Evolutionary conservation across 2,329 filamentous ascomycete species (phyloP).

Genomic region (Apiospora kogelbergensis): DNA sequence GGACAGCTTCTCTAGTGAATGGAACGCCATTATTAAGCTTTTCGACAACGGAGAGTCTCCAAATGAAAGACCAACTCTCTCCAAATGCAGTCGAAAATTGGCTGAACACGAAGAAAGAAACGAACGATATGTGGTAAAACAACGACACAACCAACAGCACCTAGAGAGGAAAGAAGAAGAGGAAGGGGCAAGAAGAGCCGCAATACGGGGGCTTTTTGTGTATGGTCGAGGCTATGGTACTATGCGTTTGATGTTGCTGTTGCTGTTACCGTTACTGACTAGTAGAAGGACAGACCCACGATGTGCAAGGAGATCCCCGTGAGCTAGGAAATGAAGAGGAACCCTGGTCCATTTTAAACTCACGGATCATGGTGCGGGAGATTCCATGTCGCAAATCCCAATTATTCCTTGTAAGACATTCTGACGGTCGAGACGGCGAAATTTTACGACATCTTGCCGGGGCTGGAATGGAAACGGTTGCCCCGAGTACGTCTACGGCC

Average conservation of each 20-base stretch:
- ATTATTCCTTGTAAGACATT: background rate
- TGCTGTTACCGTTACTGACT: background rate
- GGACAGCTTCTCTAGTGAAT: slow-evolving; percentile 6
- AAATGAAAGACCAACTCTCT: background rate
- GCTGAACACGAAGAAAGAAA: background rate
- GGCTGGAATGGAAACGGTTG: background rate
- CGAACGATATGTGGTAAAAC: background rate
- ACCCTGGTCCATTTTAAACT: background rate
- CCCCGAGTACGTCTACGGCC: background rate
- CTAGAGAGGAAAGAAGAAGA: background rate
- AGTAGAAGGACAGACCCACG: background rate
- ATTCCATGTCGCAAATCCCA: slow-evolving; percentile 6
- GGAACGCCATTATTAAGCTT: slow-evolving; percentile 6
- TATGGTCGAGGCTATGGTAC: background rate
- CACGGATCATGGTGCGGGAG: background rate
- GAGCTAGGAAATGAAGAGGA: background rate
- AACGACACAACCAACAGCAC: background rate
- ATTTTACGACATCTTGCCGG: background rate
- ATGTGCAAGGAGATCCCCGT: slow-evolving; percentile 1
- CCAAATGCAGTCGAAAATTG: background rate
- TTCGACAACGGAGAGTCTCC: background rate
- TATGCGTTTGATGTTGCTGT: background rate
- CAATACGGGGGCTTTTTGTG: background rate
- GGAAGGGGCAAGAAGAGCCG: background rate
- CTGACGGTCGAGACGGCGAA: background rate